Evolutionary conservation across 2,329 filamentous ascomycete species (phyloP).

Genomic region (Phoma herbarum): DNA sequence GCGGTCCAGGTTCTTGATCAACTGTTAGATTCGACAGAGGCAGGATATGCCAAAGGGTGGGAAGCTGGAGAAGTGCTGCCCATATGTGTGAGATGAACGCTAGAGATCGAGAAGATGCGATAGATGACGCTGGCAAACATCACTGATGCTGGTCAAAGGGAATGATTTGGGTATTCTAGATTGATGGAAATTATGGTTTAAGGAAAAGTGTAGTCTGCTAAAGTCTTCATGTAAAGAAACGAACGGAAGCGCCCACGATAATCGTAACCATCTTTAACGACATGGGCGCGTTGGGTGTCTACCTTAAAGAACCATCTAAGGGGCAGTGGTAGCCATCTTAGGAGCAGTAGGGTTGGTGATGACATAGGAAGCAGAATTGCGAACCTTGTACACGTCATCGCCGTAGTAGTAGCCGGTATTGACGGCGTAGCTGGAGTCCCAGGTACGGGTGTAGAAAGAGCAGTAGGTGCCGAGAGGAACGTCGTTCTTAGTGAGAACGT

Average conservation of each 20-base stretch:
- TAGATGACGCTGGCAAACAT: neutral
- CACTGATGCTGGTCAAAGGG: neutral
- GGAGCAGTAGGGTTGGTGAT: neutral
- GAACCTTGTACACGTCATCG: conserved; percentile 26
- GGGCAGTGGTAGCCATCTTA: neutral
- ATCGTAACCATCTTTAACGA: conserved; percentile 3
- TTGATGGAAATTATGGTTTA: conserved; percentile 5
- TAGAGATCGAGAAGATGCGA: neutral
- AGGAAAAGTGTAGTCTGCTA: conserved; percentile 5
- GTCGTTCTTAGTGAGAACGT: conserved; percentile 48
- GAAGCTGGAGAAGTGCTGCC: neutral
- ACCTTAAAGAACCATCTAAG: neutral
- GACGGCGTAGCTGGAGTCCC: conserved; percentile 26
- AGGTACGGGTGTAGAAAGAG: conserved; percentile 35
- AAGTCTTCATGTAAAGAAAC: conserved; percentile 4
- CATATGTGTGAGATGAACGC: neutral
- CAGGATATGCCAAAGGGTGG: neutral
- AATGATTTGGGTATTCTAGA: neutral
- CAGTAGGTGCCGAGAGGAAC: conserved; percentile 52
- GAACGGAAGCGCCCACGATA: conserved; percentile 1
- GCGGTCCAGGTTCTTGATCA: neutral
- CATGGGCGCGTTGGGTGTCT: neutral
- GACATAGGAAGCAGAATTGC: conserved; percentile 15
- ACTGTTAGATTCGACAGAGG: neutral
- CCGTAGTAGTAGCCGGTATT: conserved; percentile 38